Conservation (phyloP, 139 green algal species). For the Gonium pectorale region DNA sequence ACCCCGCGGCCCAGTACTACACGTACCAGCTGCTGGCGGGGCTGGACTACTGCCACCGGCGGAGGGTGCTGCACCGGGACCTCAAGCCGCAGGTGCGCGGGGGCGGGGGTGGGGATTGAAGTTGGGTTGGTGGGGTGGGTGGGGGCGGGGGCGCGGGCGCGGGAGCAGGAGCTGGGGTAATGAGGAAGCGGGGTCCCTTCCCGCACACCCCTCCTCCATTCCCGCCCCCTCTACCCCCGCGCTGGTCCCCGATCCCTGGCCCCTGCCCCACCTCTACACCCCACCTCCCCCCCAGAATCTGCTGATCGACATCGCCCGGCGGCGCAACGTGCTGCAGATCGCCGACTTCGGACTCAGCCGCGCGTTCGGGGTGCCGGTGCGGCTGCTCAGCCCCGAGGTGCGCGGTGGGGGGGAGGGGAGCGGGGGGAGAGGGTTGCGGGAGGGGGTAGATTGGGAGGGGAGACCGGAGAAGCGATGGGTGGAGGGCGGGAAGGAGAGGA, state of each 20-base stretch:
- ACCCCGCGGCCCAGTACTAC: slow-evolving; percentile 63
- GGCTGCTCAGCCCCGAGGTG: slow-evolving; percentile 51
- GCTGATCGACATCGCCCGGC: slow-evolving; percentile 80
- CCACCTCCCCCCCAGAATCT: slow-evolving; percentile 98
- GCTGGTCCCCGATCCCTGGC: slow-evolving; percentile 93
- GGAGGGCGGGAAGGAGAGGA: no score
- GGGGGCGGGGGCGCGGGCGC: background rate
- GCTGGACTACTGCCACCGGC: slow-evolving; percentile 78
- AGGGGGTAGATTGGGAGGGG: no score
- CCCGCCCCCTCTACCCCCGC: slow-evolving; percentile 77
- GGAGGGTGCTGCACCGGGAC: slow-evolving; percentile 86
- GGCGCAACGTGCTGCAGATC: slow-evolving; percentile 83
- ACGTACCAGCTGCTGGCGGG: slow-evolving; percentile 87
- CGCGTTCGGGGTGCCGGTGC: slow-evolving; percentile 71
- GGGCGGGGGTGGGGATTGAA: background rate
- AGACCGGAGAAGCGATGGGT: no score
- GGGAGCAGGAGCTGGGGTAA: background rate
- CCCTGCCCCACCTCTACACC: no score
- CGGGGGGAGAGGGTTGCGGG: no score
- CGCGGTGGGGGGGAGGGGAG: background rate
- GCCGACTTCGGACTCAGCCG: slow-evolving; percentile 96
- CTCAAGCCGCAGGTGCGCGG: slow-evolving; percentile 91
- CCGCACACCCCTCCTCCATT: slow-evolving; percentile 55
- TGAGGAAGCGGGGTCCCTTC: no score
- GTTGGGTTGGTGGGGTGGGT: background rate